Evolutionary conservation across 139 green algal species (phyloP).

Genomic region (Chlorella sp.): DNA sequence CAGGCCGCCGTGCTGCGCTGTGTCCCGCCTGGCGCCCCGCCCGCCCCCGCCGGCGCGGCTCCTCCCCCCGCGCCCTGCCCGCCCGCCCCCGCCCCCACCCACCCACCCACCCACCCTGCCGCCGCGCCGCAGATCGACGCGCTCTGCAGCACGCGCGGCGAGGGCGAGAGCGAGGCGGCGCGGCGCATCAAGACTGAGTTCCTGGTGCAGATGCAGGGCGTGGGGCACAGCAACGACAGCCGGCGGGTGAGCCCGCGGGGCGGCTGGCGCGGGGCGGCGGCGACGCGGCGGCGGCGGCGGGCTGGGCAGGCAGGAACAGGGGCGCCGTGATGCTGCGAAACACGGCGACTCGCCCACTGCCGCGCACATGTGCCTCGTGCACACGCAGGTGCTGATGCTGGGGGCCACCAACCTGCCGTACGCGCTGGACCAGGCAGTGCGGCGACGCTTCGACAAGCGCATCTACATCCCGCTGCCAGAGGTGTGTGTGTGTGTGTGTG

Average conservation of each 20-base stretch:
- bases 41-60: too few relatives aligned
- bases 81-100: neutral
- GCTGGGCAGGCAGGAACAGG: neutral
- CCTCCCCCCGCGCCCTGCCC: neutral
- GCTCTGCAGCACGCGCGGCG: constrained; percentile 84
- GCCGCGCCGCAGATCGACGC: constrained; percentile 79
- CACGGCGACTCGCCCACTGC: neutral
- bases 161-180: constrained; percentile 94
- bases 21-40: too few relatives aligned
- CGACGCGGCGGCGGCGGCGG: too few relatives aligned
- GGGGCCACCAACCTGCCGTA: constrained; percentile 98
- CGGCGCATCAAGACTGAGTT: constrained; percentile 99
- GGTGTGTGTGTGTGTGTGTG: too few relatives aligned
- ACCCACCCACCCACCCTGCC: too few relatives aligned
- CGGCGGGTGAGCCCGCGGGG: constrained; percentile 12
- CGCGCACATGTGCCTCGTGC: neutral
- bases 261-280: neutral
- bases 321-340: neutral
- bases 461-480: constrained; percentile 99
- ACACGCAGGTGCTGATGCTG: constrained; percentile 83
- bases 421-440: constrained; percentile 91
- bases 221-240: constrained; percentile 38
- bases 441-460: constrained; percentile 90
- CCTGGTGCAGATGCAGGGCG: constrained; percentile 94
- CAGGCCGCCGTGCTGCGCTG: too few relatives aligned